Percentiles rank a stretch among this genome's conserved stretches.
These are phyloP conservation scores for Cyclospora cayetanensis DNA, from an alignment of 169 alveolate genomes.

Conservation along the genomic window DNA sequence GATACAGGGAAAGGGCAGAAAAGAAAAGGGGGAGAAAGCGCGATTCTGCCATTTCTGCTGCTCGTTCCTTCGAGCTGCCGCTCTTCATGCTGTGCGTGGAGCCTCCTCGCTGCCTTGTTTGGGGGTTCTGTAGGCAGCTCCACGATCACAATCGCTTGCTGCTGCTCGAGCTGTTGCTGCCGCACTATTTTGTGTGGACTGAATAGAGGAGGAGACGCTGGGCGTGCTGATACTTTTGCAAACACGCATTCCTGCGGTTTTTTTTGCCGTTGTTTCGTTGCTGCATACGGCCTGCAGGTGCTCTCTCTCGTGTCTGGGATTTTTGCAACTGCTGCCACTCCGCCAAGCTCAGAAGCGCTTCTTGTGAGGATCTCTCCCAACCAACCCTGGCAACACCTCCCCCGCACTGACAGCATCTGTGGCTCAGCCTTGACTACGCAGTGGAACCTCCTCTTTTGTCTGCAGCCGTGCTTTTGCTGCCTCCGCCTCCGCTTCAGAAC, in stretches of 20 bases:
- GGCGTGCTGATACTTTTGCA: too few relatives aligned
- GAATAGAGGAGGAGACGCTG: too few relatives aligned
- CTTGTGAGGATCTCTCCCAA: background rate
- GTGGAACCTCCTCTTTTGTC: too few relatives aligned
- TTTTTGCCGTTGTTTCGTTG: background rate
- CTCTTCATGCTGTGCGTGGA: background rate
- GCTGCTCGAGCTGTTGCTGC: background rate
- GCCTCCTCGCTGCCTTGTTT: background rate
- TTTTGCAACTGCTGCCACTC: slow-evolving; percentile 24
- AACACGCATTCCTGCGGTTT: too few relatives aligned
- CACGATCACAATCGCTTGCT: background rate
- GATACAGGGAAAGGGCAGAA: background rate
- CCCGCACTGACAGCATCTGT: too few relatives aligned
- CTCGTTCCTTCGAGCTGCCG: background rate
- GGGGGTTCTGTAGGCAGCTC: too few relatives aligned
- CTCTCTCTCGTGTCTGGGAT: slow-evolving; percentile 22
- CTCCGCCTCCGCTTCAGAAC: too few relatives aligned
- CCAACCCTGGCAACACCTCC: too few relatives aligned
- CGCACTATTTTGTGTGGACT: too few relatives aligned
- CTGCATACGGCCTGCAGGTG: slow-evolving; percentile 21
- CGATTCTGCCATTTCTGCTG: background rate
- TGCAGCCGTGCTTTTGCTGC: too few relatives aligned
- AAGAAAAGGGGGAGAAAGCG: too few relatives aligned
- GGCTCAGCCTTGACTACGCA: too few relatives aligned
- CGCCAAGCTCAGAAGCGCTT: background rate